These are phyloP conservation scores for Protomyces lactucae-debilis DNA, from an alignment of 1,139 yeast species.

Conservation along the genomic window DNA sequence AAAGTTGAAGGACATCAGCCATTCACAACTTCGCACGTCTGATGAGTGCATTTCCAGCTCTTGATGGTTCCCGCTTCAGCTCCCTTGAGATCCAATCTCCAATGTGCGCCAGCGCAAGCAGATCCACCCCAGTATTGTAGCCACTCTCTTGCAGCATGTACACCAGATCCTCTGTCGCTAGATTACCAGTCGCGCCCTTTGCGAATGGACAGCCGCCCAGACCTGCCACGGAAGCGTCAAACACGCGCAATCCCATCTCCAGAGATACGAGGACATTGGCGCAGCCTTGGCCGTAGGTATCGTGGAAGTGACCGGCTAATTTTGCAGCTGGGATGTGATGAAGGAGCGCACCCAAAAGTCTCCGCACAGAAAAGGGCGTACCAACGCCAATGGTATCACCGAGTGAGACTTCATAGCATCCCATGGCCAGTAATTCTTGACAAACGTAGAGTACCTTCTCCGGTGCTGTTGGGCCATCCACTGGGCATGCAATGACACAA, in stretches of 20 bases:
- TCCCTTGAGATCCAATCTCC: conserved; percentile 39
- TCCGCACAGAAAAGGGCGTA: conserved; percentile 37
- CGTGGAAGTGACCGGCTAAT: conserved; percentile 42
- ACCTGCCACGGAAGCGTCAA: conserved; percentile 40
- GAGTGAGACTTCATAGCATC: conserved; percentile 41
- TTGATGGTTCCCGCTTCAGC: conserved; percentile 37
- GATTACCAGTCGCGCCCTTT: conserved; percentile 42
- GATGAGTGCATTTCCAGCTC: conserved; percentile 38
- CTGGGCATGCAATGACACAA: conserved; percentile 41
- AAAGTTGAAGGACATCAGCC: too few species aligned
- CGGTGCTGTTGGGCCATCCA: conserved; percentile 41
- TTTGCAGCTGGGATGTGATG: conserved; percentile 35
- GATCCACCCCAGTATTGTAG: conserved; percentile 39
- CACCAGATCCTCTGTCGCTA: conserved; percentile 41
- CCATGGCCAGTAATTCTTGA: conserved; percentile 37
- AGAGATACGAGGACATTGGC: conserved; percentile 40
- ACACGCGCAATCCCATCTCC: conserved; percentile 39
- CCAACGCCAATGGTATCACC: conserved; percentile 43
- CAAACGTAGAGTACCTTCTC: conserved; percentile 37
- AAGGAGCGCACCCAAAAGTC: conserved; percentile 36
- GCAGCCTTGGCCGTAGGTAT: conserved; percentile 42
- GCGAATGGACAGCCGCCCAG: conserved; percentile 44
- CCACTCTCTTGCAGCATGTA: conserved; percentile 41
- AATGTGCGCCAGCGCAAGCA: conserved; percentile 35
- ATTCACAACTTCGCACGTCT: not conserved